These are phyloP conservation scores for Aspergillus caelatus DNA, from an alignment of 2,329 filamentous ascomycete species.

Conservation along the genomic window DNA sequence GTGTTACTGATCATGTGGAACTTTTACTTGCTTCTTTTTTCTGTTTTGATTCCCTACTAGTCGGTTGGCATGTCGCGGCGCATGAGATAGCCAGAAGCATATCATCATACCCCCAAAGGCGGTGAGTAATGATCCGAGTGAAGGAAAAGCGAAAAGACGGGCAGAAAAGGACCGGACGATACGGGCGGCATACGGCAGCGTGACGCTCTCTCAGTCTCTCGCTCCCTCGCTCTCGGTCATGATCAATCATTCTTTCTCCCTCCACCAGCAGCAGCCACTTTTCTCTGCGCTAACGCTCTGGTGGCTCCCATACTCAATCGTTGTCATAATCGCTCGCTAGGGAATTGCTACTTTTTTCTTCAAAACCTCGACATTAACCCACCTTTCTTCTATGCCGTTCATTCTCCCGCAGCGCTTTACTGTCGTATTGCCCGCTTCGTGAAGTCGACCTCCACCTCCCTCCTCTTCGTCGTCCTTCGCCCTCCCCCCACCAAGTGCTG, in stretches of 20 bases:
- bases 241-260: slow-evolving; percentile 18
- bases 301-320: slow-evolving; percentile 6
- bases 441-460: slow-evolving; percentile 29
- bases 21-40: background rate
- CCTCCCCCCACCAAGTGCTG: slow-evolving; percentile 16
- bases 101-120: slow-evolving; percentile 6
- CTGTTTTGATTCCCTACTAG: background rate
- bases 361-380: slow-evolving; percentile 17
- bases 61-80: background rate
- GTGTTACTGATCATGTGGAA: background rate
- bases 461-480: slow-evolving; percentile 15
- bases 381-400: slow-evolving; percentile 36
- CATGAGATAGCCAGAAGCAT: background rate
- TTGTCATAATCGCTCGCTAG: slow-evolving; percentile 10
- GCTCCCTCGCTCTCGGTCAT: slow-evolving; percentile 7
- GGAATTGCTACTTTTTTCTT: slow-evolving; percentile 11
- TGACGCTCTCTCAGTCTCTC: slow-evolving; percentile 14
- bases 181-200: slow-evolving; percentile 13
- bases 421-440: slow-evolving; percentile 39
- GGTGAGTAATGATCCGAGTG: slow-evolving; percentile 1
- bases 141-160: slow-evolving; percentile 12
- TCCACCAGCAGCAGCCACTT: slow-evolving; percentile 17
- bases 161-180: slow-evolving; percentile 18
- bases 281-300: slow-evolving; percentile 13
- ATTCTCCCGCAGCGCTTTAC: slow-evolving; percentile 33